Evolutionary conservation across 2,329 filamentous ascomycete species (phyloP).

Genomic region (Trichoderma brevicompactum): DNA sequence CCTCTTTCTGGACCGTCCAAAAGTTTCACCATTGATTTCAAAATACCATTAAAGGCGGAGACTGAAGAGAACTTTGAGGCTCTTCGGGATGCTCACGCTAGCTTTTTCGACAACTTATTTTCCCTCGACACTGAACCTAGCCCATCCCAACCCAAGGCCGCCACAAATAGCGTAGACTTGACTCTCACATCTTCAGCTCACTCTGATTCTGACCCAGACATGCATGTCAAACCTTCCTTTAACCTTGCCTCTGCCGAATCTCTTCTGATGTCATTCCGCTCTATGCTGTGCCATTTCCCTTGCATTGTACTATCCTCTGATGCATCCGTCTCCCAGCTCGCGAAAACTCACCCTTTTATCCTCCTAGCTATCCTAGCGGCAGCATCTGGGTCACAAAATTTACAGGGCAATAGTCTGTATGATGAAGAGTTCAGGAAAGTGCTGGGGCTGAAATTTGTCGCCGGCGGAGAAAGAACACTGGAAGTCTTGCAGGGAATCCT

Average conservation of each 20-base stretch:
- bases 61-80: slow-evolving; percentile 47
- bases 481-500: slow-evolving; percentile 62
- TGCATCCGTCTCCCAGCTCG: slow-evolving; percentile 50
- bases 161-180: slow-evolving; percentile 33
- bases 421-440: slow-evolving; percentile 63
- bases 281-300: slow-evolving; percentile 51
- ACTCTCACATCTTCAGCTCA: slow-evolving; percentile 38
- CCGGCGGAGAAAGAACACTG: slow-evolving; percentile 59
- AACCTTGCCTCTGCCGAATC: slow-evolving; percentile 58
- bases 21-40: slow-evolving; percentile 59
- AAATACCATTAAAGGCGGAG: slow-evolving; percentile 46
- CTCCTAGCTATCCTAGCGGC: slow-evolving; percentile 58
- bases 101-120: slow-evolving; percentile 48
- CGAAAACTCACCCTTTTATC: slow-evolving; percentile 55
- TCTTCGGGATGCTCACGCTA: slow-evolving; percentile 50
- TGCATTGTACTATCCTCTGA: slow-evolving; percentile 49
- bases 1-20: slow-evolving; percentile 46
- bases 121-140: slow-evolving; percentile 37
- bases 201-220: slow-evolving; percentile 43
- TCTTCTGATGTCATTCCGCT: slow-evolving; percentile 50
- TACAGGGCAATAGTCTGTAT: slow-evolving; percentile 58
- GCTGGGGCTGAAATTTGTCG: slow-evolving; percentile 60
- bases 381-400: slow-evolving; percentile 52
- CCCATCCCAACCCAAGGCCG: slow-evolving; percentile 20
- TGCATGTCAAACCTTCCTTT: slow-evolving; percentile 57